Evolutionary conservation across 768 basidiomycete species (phyloP).

Genomic region (Tricholoma matsutake): DNA sequence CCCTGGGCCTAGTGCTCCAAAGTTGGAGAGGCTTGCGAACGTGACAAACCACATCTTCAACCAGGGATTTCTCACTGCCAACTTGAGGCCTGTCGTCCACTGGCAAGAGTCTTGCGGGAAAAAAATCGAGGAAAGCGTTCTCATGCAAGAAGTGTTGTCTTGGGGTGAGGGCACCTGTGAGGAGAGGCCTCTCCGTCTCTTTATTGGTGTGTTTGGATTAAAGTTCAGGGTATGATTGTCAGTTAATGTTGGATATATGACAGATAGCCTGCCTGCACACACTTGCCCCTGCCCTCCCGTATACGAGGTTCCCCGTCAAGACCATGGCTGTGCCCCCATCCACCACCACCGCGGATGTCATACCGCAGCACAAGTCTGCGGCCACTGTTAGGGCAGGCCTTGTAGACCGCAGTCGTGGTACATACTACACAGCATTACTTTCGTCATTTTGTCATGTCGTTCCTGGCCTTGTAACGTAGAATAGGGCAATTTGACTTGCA

Average conservation of each 20-base stretch:
- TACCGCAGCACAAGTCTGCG: neutral
- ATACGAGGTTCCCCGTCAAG: constrained; percentile 1
- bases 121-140: constrained; percentile 23
- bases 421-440: too few species aligned
- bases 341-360: constrained; percentile 3
- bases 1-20: constrained; percentile 15
- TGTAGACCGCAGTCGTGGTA: too few species aligned
- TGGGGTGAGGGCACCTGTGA: constrained; percentile 33
- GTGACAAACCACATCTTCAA: constrained; percentile 47
- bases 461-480: too few species aligned
- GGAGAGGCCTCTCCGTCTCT: constrained; percentile 32
- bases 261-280: constrained; percentile 8
- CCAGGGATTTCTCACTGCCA: constrained; percentile 34
- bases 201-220: constrained; percentile 31
- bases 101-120: constrained; percentile 40
- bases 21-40: constrained; percentile 40
- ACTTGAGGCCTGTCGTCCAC: constrained; percentile 35
- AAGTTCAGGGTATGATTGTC: neutral
- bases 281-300: neutral
- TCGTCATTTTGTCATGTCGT: neutral
- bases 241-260: neutral
- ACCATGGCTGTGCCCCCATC: neutral
- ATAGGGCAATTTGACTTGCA: too few species aligned
- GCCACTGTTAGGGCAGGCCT: neutral
- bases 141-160: constrained; percentile 24